Evolutionary conservation across 1,139 yeast species (phyloP).

Genomic region (Pichia sp.): DNA sequence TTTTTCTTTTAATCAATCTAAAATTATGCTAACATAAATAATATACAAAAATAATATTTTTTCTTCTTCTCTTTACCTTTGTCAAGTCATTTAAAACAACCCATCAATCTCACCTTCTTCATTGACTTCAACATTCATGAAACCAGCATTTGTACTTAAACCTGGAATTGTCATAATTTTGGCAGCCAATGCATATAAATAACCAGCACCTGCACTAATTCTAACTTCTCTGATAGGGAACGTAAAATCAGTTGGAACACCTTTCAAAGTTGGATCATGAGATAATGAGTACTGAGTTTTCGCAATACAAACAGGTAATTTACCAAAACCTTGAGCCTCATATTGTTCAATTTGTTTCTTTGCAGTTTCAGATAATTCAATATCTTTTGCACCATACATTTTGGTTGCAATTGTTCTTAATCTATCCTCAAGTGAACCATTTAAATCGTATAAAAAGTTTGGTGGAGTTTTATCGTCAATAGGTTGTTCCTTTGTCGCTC

Average conservation of each 20-base stretch:
- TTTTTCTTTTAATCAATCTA: no score
- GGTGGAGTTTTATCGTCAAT: slow-evolving; percentile 31
- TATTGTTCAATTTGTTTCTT: slow-evolving; percentile 58
- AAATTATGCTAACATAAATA: no score
- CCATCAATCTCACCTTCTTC: slow-evolving; percentile 79
- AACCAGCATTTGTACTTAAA: slow-evolving; percentile 74
- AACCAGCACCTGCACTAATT: slow-evolving; percentile 79
- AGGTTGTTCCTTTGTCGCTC: slow-evolving; percentile 40
- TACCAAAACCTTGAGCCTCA: slow-evolving; percentile 63
- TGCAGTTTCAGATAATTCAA: slow-evolving; percentile 63
- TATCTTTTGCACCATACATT: slow-evolving; percentile 69
- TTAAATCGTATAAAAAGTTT: slow-evolving; percentile 53
- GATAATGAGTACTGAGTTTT: slow-evolving; percentile 79
- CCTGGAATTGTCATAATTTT: slow-evolving; percentile 84
- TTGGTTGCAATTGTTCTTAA: slow-evolving; percentile 57
- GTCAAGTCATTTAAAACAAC: slow-evolving; percentile 39
- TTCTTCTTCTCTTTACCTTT: background rate
- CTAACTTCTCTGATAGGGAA: slow-evolving; percentile 77
- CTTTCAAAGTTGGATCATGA: slow-evolving; percentile 74
- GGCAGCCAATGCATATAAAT: slow-evolving; percentile 74
- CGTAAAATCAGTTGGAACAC: slow-evolving; percentile 72
- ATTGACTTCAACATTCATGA: slow-evolving; percentile 76
- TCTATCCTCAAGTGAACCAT: slow-evolving; percentile 57
- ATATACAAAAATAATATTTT: background rate
- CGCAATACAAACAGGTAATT: slow-evolving; percentile 75